Percentiles rank a stretch among this genome's conserved stretches.
Evolutionary conservation across 148 eudicot genomes (phyloP).

Genomic region (Nepenthes gracilis): DNA sequence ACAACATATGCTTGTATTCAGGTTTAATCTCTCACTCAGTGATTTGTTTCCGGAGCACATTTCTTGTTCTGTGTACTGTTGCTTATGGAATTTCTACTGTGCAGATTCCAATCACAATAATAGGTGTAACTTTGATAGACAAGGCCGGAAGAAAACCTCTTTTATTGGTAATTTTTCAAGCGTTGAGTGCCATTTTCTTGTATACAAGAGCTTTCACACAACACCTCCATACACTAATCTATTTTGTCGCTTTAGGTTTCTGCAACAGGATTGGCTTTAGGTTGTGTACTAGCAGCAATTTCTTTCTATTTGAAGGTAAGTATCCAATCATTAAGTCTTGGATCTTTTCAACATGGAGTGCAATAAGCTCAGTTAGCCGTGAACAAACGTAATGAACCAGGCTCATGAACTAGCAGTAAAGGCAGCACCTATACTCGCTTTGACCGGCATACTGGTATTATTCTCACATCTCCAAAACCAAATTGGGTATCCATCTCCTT

Average conservation of each 20-base stretch:
- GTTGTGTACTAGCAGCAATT: slow-evolving; percentile 47
- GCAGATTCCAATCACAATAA: slow-evolving; percentile 52
- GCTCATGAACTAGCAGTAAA: slow-evolving; percentile 33
- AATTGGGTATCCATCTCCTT: background rate
- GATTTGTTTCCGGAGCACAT: background rate
- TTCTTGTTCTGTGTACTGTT: background rate
- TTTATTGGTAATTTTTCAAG: slow-evolving; percentile 42
- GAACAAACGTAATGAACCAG: slow-evolving; percentile 16
- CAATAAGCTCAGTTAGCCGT: background rate
- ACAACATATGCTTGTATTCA: slow-evolving; percentile 65
- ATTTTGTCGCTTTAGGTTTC: slow-evolving; percentile 40
- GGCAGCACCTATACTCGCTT: slow-evolving; percentile 62
- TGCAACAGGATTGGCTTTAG: slow-evolving; percentile 60
- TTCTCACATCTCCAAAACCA: background rate
- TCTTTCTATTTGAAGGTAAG: slow-evolving; percentile 78
- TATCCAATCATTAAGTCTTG: background rate
- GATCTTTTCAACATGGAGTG: background rate
- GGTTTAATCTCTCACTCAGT: slow-evolving; percentile 22
- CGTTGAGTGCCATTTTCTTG: background rate
- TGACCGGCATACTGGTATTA: slow-evolving; percentile 78
- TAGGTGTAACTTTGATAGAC: slow-evolving; percentile 63
- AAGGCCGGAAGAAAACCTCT: slow-evolving; percentile 85
- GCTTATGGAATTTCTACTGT: background rate
- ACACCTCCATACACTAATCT: background rate
- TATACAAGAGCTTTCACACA: background rate